phyloP scores from a whole-genome alignment of 2,329 filamentous ascomycete genomes.

The Keithomyces neogunnii region DNA sequence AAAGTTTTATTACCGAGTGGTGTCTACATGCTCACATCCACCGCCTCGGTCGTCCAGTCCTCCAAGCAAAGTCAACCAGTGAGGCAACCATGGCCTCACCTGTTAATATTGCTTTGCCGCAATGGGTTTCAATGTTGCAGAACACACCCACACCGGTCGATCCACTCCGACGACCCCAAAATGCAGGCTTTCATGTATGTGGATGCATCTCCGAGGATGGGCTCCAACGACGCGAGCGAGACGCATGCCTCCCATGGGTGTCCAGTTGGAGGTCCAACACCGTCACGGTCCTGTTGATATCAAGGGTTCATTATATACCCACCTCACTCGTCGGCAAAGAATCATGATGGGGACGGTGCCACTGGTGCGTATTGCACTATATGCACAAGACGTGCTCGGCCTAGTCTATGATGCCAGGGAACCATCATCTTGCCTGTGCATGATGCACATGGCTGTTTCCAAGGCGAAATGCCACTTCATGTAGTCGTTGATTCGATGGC shows the following conservation, averaged over 20 bases:
- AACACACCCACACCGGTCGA: slow-evolving; percentile 3
- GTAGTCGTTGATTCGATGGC: not conserved
- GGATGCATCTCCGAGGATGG: slow-evolving; percentile 7
- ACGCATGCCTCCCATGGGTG: slow-evolving; percentile 3
- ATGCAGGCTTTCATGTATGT: slow-evolving; percentile 5
- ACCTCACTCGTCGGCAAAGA: not conserved
- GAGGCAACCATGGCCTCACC: not conserved
- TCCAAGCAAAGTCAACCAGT: not conserved
- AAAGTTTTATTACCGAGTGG: no score
- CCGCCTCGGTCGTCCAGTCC: not conserved
- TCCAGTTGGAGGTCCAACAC: slow-evolving; percentile 1
- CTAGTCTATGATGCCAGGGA: slow-evolving; percentile 5
- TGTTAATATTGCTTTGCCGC: not conserved
- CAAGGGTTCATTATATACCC: slow-evolving; percentile 4
- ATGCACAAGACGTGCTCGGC: not conserved
- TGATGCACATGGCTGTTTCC: slow-evolving; percentile 5
- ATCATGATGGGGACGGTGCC: not conserved
- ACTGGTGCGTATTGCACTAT: no score
- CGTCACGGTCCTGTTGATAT: not conserved
- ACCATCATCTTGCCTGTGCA: slow-evolving; percentile 6
- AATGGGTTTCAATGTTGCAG: not conserved
- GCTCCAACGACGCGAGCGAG: slow-evolving; percentile 4
- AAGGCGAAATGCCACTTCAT: not conserved
- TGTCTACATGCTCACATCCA: no score
- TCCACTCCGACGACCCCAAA: slow-evolving; percentile 3